Evolutionary conservation across 2,329 filamentous ascomycete genomes (phyloP).

Genomic region (Cladophialophora chaetospira): DNA sequence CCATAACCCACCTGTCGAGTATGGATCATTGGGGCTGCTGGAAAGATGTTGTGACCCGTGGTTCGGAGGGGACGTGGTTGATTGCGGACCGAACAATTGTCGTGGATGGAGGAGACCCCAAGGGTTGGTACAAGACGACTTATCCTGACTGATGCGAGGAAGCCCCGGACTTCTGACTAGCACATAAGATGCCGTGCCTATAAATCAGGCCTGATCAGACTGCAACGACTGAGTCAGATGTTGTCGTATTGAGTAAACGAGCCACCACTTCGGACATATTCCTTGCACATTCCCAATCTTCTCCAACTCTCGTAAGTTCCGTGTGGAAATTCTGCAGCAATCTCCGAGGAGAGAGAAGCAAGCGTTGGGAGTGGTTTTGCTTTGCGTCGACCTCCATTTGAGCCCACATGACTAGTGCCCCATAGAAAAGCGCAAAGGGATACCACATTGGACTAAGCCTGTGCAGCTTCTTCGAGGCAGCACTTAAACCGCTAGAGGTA

Average conservation of each 20-base stretch:
- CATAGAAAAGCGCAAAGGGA: slow-evolving; percentile 14
- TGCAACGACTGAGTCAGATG: too few species aligned
- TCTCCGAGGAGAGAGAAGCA: background rate
- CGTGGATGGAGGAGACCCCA: slow-evolving; percentile 7
- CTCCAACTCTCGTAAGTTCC: background rate
- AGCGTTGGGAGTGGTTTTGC: background rate
- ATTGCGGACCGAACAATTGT: slow-evolving; percentile 4
- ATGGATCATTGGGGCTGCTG: slow-evolving; percentile 15
- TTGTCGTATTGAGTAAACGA: too few species aligned
- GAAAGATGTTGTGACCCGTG: slow-evolving; percentile 8
- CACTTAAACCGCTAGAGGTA: background rate
- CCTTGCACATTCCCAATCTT: slow-evolving; percentile 2
- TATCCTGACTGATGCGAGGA: background rate
- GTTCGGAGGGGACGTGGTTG: slow-evolving; percentile 2
- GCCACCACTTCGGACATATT: background rate
- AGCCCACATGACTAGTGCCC: slow-evolving; percentile 7
- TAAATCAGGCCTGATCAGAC: too few species aligned
- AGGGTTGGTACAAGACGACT: slow-evolving; percentile 6
- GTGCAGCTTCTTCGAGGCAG: too few species aligned
- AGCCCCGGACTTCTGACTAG: too few species aligned
- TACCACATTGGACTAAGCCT: slow-evolving; percentile 7
- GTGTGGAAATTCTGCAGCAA: background rate
- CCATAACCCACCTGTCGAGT: background rate
- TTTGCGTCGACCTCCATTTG: background rate
- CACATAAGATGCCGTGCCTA: too few species aligned